phyloP scores from a whole-genome alignment of 2,329 filamentous ascomycete genomes.

The Exophiala dermatitidis region DNA sequence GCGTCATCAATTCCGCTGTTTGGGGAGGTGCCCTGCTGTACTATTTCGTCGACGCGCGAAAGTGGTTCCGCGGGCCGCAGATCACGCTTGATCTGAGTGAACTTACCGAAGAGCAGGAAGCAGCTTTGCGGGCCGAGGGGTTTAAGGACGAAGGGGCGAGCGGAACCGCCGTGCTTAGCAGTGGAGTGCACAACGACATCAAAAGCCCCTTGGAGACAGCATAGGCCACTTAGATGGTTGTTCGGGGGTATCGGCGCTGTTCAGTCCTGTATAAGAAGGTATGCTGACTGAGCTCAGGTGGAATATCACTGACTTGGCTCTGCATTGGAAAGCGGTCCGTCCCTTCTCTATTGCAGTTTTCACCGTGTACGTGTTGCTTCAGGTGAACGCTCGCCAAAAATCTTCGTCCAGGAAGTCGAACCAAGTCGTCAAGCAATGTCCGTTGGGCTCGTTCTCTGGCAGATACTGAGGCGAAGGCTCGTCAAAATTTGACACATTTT shows the following conservation, averaged over 20 bases:
- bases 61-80: slow-evolving; percentile 56
- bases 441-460: not conserved
- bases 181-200: not conserved
- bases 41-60: slow-evolving; percentile 50
- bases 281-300: no score
- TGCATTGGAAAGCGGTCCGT: no score
- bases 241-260: not conserved
- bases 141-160: slow-evolving; percentile 8
- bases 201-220: not conserved
- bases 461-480: not conserved
- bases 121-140: slow-evolving; percentile 24
- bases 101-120: slow-evolving; percentile 29
- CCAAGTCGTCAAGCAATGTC: not conserved
- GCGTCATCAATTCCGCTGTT: slow-evolving; percentile 54
- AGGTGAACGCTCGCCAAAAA: not conserved
- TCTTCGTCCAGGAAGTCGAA: slow-evolving; percentile 1
- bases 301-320: no score
- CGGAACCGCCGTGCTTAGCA: slow-evolving; percentile 9
- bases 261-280: no score
- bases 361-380: not conserved
- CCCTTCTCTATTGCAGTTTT: no score
- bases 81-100: slow-evolving; percentile 43
- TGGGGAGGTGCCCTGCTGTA: slow-evolving; percentile 53
- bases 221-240: not conserved
- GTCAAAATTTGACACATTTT: not conserved